These are phyloP conservation scores for Magnolia sinica DNA, from an alignment of 164 flowering plant species.

Conservation along the genomic window DNA sequence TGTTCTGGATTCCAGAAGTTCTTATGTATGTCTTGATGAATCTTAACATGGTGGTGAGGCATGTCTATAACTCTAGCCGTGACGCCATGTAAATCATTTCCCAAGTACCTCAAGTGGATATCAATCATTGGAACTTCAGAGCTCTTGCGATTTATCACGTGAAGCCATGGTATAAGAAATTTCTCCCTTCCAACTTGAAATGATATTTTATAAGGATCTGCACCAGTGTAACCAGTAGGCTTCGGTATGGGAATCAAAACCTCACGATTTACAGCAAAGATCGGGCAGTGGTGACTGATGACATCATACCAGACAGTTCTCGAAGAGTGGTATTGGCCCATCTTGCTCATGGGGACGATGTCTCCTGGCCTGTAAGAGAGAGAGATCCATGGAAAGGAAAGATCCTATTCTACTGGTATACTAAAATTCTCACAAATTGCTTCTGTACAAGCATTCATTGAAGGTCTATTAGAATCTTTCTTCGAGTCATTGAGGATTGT, in stretches of 20 bases:
- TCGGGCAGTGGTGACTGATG: constrained; percentile 88
- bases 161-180: constrained; percentile 84
- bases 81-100: constrained; percentile 86
- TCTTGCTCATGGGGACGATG: constrained; percentile 85
- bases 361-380: constrained; percentile 96
- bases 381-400: too few species aligned
- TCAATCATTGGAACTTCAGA: constrained; percentile 93
- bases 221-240: constrained; percentile 87
- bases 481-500: too few species aligned
- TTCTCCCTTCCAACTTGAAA: constrained; percentile 97
- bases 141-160: constrained; percentile 77
- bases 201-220: constrained; percentile 90
- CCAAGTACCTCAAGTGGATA: constrained; percentile 83
- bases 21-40: too few species aligned
- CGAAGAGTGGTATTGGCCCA: constrained; percentile 89
- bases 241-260: constrained; percentile 81
- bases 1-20: too few species aligned
- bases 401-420: too few species aligned
- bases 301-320: constrained; percentile 89
- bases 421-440: too few species aligned
- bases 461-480: too few species aligned
- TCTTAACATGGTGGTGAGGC: constrained; percentile 73
- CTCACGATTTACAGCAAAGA: constrained; percentile 96
- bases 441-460: too few species aligned
- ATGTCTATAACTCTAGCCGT: too few species aligned